Conservation (phyloP, 1,284 basidiomycete genomes). For the Ustilago vetiveriae region DNA sequence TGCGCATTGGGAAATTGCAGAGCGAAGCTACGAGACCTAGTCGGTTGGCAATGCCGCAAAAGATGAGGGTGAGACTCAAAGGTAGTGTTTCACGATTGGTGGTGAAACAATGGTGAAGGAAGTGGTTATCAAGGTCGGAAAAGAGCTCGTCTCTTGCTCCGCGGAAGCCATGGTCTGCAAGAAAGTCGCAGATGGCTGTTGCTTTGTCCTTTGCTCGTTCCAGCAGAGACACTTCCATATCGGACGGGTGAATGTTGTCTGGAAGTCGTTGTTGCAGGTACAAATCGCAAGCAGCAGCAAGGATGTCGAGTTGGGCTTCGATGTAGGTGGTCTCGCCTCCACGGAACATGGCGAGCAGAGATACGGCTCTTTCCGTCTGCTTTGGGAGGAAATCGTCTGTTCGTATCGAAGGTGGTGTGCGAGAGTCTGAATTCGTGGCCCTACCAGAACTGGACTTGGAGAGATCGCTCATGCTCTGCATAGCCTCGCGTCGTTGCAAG, state of each 20-base stretch:
- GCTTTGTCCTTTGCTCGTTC: constrained; percentile 19
- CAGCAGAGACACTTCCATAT: neutral
- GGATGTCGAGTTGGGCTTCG: constrained; percentile 35
- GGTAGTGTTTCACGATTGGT: constrained; percentile 49
- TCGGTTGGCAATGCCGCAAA: constrained; percentile 46
- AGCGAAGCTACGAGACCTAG: constrained; percentile 42
- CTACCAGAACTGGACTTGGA: too few relatives aligned
- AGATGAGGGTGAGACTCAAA: constrained; percentile 42
- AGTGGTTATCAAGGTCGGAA: constrained; percentile 49
- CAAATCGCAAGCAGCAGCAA: constrained; percentile 47
- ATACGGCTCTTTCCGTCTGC: constrained; percentile 29
- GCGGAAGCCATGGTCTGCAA: constrained; percentile 37
- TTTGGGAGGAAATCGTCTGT: constrained; percentile 1
- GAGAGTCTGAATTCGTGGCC: too few relatives aligned
- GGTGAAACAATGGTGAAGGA: constrained; percentile 45
- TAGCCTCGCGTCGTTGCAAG: constrained; percentile 45
- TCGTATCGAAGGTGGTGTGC: neutral
- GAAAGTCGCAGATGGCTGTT: constrained; percentile 42
- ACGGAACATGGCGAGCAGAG: constrained; percentile 43
- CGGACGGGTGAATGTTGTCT: too few relatives aligned
- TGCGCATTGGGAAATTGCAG: constrained; percentile 45
- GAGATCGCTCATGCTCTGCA: constrained; percentile 18
- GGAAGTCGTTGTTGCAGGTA: constrained; percentile 27
- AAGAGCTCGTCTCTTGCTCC: constrained; percentile 26
- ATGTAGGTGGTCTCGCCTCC: constrained; percentile 38